phyloP scores from a whole-genome alignment of 2,329 filamentous ascomycete species.

The Colletotrichum abscissum region DNA sequence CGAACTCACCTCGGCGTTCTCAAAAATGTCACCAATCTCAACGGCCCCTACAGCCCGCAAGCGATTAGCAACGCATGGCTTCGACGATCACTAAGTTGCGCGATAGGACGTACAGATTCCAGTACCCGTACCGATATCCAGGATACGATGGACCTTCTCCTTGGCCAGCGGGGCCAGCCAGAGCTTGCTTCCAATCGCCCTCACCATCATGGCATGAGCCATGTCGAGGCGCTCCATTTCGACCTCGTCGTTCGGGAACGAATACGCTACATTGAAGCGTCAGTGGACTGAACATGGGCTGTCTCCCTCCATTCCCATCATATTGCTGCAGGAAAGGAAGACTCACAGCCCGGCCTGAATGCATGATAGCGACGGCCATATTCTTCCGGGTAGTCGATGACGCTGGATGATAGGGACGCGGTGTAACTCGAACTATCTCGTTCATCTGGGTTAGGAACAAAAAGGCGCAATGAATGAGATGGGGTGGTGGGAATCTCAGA shows the following conservation, averaged over 20 bases:
- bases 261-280: not conserved
- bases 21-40: constrained; percentile 18
- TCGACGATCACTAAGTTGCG: no score
- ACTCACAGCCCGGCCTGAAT: constrained; percentile 16
- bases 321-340: not conserved
- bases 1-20: constrained; percentile 1
- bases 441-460: no score
- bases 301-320: not conserved
- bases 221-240: not conserved
- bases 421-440: not conserved
- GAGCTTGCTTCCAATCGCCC: not conserved
- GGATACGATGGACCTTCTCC: constrained; percentile 47
- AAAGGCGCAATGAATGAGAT: not conserved
- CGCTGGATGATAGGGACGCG: constrained; percentile 4
- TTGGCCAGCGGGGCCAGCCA: constrained; percentile 3
- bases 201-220: constrained; percentile 13
- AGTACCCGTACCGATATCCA: constrained; percentile 71
- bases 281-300: not conserved
- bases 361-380: constrained; percentile 30
- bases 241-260: not conserved
- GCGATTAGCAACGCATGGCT: not conserved
- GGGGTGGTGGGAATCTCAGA: not conserved
- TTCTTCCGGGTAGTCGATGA: constrained; percentile 17
- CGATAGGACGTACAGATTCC: constrained; percentile 60
- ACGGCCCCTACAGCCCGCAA: constrained; percentile 1